Base-by-base conservation (phyloP, 2,329 filamentous ascomycete species). In the Beauveria medogensis region DNA sequence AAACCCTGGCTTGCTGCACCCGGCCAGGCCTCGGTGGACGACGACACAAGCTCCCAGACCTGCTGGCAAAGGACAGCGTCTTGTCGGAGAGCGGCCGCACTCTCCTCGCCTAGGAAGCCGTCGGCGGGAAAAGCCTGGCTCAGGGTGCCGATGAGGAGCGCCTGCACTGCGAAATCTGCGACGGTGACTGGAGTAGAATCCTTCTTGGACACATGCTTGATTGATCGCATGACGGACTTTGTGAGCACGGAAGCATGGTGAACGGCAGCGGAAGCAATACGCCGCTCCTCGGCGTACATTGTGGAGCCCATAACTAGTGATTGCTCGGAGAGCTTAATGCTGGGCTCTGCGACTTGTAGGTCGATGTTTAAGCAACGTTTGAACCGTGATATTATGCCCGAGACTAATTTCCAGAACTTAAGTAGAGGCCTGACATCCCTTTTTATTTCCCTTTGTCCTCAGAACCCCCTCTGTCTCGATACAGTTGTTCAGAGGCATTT, bases 101-200 rank as follows among this genome's bases (percentile, higher is more conserved):
- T 76, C 68, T 84, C 81, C 68, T 84, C 81, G 55, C 80, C 81
- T 26, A 84, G 71, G 63, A 83, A 81, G 6, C 68, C 66, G 65
- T 83, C 82, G 3, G 71, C 60, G 0, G 80, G 79, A 64, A 80
- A 83, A 46, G 70, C 72, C 44, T 73, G 68, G 65, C 80, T 80
- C 46, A 83, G 70, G 14, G 79, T 77, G 50, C 72, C 73, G 60
- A 83, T 82, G 61, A 84, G 75, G 14, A 83, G 70, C 12, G 80
- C 80, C 67, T 84, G 81, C 3, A 78, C 77, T 41, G 78, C 80
- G 65, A 83, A 83, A 65, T 83, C 81, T 55, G 80, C 81, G 43
- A 82, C 77, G 1, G 81, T 83, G 47, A 84, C 81, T 8, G 81
- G 81, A 0, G 75, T 78, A 61, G 73, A 70, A 67, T 84, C 81